Conservation (phyloP, 495 filamentous ascomycete genomes). For the Margaritispora aquatica region DNA sequence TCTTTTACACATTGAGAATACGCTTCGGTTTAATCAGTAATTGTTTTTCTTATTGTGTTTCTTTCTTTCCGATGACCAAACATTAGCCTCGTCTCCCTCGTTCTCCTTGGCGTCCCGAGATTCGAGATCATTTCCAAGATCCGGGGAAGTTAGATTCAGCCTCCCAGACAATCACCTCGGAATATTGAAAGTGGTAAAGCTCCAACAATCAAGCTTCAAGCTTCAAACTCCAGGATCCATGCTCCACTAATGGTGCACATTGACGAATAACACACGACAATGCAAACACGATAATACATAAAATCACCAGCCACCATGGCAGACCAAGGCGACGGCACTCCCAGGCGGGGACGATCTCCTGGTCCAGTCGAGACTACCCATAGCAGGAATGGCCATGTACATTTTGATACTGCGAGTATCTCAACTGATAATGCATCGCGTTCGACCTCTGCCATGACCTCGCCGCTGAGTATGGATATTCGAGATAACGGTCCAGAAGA, state of each 20-base stretch:
- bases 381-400: conserved; percentile 7
- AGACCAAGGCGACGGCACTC: conserved; percentile 16
- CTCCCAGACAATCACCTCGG: neutral
- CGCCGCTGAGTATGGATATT: conserved; percentile 20
- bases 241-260: neutral
- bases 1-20: too few relatives aligned
- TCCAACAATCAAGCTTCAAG: too few relatives aligned
- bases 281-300: conserved; percentile 13
- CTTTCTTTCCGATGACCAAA: too few relatives aligned
- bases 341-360: conserved; percentile 17
- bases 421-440: conserved; percentile 16
- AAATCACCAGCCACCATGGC: conserved; percentile 14
- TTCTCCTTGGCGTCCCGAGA: too few relatives aligned
- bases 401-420: conserved; percentile 18
- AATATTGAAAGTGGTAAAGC: too few relatives aligned
- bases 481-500: conserved; percentile 12
- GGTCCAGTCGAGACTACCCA: conserved; percentile 3
- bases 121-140: too few relatives aligned
- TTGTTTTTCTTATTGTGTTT: too few relatives aligned
- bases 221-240: too few relatives aligned
- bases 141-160: neutral
- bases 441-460: conserved; percentile 24
- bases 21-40: too few relatives aligned
- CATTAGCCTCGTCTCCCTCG: too few relatives aligned
- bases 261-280: neutral